Conservation (phyloP, 805 yeast species). For the Teunomyces funiuensis region DNA sequence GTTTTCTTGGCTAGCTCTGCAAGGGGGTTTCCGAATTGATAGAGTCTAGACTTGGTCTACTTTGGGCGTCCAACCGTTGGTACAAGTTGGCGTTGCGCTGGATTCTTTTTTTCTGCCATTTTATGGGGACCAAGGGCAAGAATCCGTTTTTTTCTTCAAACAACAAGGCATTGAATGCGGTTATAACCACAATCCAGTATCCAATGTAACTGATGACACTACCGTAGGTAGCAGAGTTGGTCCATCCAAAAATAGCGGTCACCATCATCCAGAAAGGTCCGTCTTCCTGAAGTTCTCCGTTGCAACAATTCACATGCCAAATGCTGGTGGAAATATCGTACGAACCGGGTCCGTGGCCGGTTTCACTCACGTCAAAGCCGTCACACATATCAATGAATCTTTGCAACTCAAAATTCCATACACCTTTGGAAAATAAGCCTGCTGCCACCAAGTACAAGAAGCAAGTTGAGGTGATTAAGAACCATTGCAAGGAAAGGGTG, state of each 20-base stretch:
- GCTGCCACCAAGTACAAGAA: slow-evolving; percentile 83
- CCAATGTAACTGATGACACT: slow-evolving; percentile 70
- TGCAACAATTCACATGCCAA: slow-evolving; percentile 96
- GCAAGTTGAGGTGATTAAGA: slow-evolving; percentile 73
- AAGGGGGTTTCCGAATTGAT: slow-evolving; percentile 28
- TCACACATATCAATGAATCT: slow-evolving; percentile 67
- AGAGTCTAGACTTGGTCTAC: slow-evolving; percentile 24
- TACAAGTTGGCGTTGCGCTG: slow-evolving; percentile 29
- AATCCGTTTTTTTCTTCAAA: slow-evolving; percentile 46
- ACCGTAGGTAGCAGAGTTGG: slow-evolving; percentile 89
- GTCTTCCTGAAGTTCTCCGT: slow-evolving; percentile 60
- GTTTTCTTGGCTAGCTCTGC: not conserved
- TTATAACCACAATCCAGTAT: slow-evolving; percentile 64
- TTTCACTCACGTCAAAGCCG: slow-evolving; percentile 84
- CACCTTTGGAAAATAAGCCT: slow-evolving; percentile 81
- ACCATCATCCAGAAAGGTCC: slow-evolving; percentile 92
- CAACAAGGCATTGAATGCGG: slow-evolving; percentile 39
- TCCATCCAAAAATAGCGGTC: slow-evolving; percentile 91
- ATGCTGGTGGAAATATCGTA: slow-evolving; percentile 76
- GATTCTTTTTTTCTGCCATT: slow-evolving; percentile 58
- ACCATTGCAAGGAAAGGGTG: slow-evolving; percentile 70
- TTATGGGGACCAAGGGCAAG: slow-evolving; percentile 49
- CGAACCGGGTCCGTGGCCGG: slow-evolving; percentile 92
- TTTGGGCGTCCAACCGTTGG: not conserved
- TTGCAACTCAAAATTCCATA: slow-evolving; percentile 88